Conservation (phyloP, 371 early-diverging fungal genomes). For the Basidiobolus heterosporus region DNA sequence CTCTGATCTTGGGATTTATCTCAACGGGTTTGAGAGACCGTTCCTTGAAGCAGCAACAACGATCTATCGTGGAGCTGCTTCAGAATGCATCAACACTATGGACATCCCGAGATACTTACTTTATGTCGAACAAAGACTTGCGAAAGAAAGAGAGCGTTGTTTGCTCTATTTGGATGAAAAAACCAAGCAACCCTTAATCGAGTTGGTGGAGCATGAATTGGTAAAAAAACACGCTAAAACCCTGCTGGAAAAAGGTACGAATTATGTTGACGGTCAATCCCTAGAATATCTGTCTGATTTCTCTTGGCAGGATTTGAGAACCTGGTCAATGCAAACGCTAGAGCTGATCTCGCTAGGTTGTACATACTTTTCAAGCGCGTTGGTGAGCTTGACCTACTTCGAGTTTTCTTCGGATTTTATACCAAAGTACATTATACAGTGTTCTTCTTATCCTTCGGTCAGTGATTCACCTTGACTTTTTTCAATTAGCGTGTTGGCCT, state of each 20-base stretch:
- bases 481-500: constrained; percentile 19
- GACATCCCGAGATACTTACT: constrained; percentile 38
- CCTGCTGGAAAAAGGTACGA: constrained; percentile 41
- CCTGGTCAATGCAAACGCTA: constrained; percentile 36
- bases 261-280: too few species aligned
- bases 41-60: constrained; percentile 40
- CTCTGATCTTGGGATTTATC: constrained; percentile 52
- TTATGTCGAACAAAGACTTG: constrained; percentile 36
- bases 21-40: constrained; percentile 39
- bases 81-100: constrained; percentile 20
- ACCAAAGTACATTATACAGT: constrained; percentile 19
- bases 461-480: too few species aligned
- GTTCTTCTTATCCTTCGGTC: too few species aligned
- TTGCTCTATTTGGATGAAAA: constrained; percentile 47
- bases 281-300: too few species aligned
- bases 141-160: constrained; percentile 45
- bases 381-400: constrained; percentile 15
- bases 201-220: constrained; percentile 39
- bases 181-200: constrained; percentile 34
- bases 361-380: constrained; percentile 33
- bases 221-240: constrained; percentile 35
- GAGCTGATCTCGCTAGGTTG: constrained; percentile 36
- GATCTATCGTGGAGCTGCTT: constrained; percentile 53
- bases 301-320: constrained; percentile 22
- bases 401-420: constrained; percentile 15